phyloP scores from a whole-genome alignment of 768 basidiomycete species.

The Leccinum barrowsii region DNA sequence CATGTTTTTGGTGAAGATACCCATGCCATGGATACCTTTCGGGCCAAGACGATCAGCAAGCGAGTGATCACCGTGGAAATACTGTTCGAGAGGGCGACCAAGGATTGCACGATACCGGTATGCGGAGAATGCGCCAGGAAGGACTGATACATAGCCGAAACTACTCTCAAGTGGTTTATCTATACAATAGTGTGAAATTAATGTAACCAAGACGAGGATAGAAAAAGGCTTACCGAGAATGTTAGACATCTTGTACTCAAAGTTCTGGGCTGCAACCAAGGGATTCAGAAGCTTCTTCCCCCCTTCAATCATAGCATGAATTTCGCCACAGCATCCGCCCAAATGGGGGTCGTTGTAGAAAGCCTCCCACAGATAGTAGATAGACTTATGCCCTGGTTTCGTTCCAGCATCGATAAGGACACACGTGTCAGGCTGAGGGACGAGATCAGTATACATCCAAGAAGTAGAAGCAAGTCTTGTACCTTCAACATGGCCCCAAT shows the following conservation, averaged over 20 bases:
- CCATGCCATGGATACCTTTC: constrained; percentile 96
- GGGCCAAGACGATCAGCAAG: constrained; percentile 87
- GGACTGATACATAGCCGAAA: constrained; percentile 93
- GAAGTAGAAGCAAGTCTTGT: constrained; percentile 13
- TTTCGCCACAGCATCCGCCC: constrained; percentile 91
- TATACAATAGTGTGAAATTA: constrained; percentile 24
- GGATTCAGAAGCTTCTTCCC: constrained; percentile 91
- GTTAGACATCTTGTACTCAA: constrained; percentile 98
- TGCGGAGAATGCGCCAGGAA: constrained; percentile 96
- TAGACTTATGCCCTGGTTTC: constrained; percentile 93
- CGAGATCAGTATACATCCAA: background rate
- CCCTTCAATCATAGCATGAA: constrained; percentile 94
- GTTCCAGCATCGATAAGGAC: constrained; percentile 94
- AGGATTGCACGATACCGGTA: constrained; percentile 93
- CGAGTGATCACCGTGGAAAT: constrained; percentile 86
- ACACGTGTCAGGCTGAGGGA: constrained; percentile 77
- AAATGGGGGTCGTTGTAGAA: constrained; percentile 78
- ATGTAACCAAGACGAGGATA: background rate
- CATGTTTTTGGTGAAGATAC: constrained; percentile 95
- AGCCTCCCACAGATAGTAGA: constrained; percentile 94
- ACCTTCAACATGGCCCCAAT: constrained; percentile 80
- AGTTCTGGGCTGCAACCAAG: constrained; percentile 91
- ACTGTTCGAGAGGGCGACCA: constrained; percentile 81
- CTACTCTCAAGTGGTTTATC: constrained; percentile 94
- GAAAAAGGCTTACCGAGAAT: constrained; percentile 62